phyloP scores from a whole-genome alignment of 116 monocot genomes.

The Phalaenopsis hybrid region DNA sequence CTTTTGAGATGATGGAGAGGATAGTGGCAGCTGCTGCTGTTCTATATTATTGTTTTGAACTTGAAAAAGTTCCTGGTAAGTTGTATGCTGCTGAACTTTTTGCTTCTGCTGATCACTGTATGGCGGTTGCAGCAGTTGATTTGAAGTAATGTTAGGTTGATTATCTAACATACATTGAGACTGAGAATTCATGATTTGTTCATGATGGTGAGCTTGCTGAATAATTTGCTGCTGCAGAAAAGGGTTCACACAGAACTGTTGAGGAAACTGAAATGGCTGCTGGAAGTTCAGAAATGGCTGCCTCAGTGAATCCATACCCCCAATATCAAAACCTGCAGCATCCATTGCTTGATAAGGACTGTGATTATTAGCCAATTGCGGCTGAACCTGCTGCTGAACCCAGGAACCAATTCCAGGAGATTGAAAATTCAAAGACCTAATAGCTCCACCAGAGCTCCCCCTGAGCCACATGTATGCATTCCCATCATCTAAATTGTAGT shows the following conservation, averaged over 20 bases:
- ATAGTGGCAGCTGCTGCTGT: constrained; percentile 41
- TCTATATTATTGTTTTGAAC: constrained; percentile 36
- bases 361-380: constrained; percentile 46
- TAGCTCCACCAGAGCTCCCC: constrained; percentile 48
- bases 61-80: constrained; percentile 45
- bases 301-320: constrained; percentile 47
- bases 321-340: constrained; percentile 57
- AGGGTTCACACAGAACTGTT: constrained; percentile 43
- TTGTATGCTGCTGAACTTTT: constrained; percentile 31
- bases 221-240: constrained; percentile 57
- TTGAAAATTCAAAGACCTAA: constrained; percentile 66
- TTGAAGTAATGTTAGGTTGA: constrained; percentile 24
- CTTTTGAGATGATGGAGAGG: constrained; percentile 45
- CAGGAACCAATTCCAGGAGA: constrained; percentile 49
- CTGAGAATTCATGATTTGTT: constrained; percentile 35
- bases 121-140: constrained; percentile 49
- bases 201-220: constrained; percentile 49
- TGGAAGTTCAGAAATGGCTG: constrained; percentile 67
- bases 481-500: constrained; percentile 49
- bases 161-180: constrained; percentile 29
- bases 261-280: constrained; percentile 61
- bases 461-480: constrained; percentile 74
- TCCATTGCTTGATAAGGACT: constrained; percentile 71
- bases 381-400: constrained; percentile 61
- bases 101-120: constrained; percentile 47